Evolutionary conservation across 352 stramenopile genomes (phyloP), one percentile per base, ranked within the genome.

Genomic region (Paralagenidium karlingii): DNA sequence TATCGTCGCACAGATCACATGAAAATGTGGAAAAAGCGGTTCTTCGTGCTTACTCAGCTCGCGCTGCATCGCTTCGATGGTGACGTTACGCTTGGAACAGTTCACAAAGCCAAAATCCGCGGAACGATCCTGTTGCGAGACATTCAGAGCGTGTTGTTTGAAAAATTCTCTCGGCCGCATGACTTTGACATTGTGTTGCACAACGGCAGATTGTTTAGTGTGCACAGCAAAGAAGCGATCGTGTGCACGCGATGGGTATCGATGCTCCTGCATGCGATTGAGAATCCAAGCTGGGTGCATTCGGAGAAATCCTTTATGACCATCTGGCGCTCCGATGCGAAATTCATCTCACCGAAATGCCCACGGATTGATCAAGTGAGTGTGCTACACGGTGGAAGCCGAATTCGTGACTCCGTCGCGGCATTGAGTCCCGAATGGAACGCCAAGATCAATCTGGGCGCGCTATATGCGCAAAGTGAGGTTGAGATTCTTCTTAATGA

Each of bases 11-110:
- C 47, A 0, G 55, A 66, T n/a, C 48, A 60, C 18, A 58, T 45
- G 6, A 54, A 58, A 34, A 45, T 63, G 12, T 68, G 58, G 58
- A 60, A 58, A 34, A 63, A 59, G 36, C 51, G 58, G 18, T 68
- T 65, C 19, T 68, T 65, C 31, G 58, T 68, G 43, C 55, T 68
- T 25, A 68, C 58, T 3, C 58, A 68, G 25, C 51, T 63, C 26
- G 55, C 58, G 12, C 46, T 68, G 26, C 58, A 68, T 36, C 51
- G 58, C 5, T 68, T 68, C 30, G 55, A 57, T 9, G 25, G 40
- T 1, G 25, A 40, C 12, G 49, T 63, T 24, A 60, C 47, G 15
- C 29, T 65, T 3, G 34, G 42, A 5, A 60, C 24, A 10, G 43
- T 56, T 13, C 32, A 36, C 11, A 41, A 27, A 1, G 40, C 41